A percentile compares a stretch with the other conserved stretches of the same genome.
These are phyloP conservation scores for Coemansia sp. DNA, from an alignment of 192 early-diverging fungal genomes.

Conservation along the genomic window DNA sequence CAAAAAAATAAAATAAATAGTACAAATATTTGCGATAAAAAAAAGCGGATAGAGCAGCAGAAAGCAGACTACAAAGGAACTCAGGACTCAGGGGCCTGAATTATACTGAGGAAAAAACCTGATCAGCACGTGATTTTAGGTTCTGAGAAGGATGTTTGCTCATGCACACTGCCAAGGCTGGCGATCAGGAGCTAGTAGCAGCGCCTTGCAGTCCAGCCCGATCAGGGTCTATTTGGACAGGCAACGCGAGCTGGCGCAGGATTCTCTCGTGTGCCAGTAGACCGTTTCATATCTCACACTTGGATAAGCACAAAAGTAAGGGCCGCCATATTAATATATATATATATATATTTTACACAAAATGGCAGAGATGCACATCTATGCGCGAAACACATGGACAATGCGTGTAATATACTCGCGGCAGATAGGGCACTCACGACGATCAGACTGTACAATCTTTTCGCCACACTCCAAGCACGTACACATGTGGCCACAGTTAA, in stretches of 20 bases:
- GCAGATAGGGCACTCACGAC: constrained; percentile 82
- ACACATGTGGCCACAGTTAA: constrained; percentile 85
- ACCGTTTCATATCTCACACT: background rate
- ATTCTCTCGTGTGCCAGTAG: background rate
- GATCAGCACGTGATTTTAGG: background rate
- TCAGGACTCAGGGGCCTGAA: background rate
- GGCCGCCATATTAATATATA: background rate
- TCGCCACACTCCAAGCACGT: constrained; percentile 77
- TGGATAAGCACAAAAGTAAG: background rate
- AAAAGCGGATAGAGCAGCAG: background rate
- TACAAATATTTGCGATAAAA: background rate
- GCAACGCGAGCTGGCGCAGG: background rate
- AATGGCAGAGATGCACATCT: constrained; percentile 5
- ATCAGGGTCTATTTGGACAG: background rate
- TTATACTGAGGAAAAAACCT: background rate
- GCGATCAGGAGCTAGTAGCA: background rate
- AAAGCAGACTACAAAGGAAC: background rate
- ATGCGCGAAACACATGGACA: constrained; percentile 70
- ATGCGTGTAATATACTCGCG: constrained; percentile 65
- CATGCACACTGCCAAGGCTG: background rate
- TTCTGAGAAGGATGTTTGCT: background rate
- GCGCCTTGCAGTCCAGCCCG: background rate
- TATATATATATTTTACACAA: too few species aligned
- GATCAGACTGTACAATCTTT: constrained; percentile 47
- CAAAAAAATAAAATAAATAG: background rate